These are phyloP conservation scores for Microthlaspi erraticum DNA, from an alignment of 345 rosid species.

Conservation along the genomic window DNA sequence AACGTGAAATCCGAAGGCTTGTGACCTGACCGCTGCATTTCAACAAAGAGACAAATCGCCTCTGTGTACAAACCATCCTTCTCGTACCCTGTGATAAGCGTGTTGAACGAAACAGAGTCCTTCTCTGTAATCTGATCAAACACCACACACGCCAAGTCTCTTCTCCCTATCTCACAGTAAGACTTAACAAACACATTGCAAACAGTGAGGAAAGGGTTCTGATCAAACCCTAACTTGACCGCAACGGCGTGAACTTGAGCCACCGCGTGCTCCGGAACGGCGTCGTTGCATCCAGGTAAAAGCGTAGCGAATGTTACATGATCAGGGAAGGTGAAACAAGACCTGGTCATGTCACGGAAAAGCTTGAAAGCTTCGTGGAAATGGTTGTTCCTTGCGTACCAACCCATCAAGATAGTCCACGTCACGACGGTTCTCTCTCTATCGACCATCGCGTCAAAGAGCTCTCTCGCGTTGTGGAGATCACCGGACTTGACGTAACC, in stretches of 20 bases:
- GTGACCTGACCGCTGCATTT: conserved; percentile 62
- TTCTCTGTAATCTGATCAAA: conserved; percentile 56
- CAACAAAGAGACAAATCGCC: conserved; percentile 58
- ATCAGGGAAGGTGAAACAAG: conserved; percentile 53
- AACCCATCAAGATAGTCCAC: conserved; percentile 90
- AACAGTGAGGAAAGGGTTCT: conserved; percentile 44
- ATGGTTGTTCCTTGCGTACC: conserved; percentile 52
- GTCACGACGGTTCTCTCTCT: conserved; percentile 61
- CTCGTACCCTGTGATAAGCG: conserved; percentile 71
- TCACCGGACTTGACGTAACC: conserved; percentile 66
- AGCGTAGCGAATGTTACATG: conserved; percentile 73
- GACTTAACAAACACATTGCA: conserved; percentile 78
- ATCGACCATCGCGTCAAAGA: conserved; percentile 57
- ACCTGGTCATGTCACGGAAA: conserved; percentile 59
- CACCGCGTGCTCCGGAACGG: conserved; percentile 40
- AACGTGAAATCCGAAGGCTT: conserved; percentile 87
- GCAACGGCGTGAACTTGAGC: conserved; percentile 64
- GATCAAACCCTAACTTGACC: conserved; percentile 58
- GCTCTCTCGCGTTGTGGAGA: conserved; percentile 53
- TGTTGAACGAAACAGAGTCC: conserved; percentile 79
- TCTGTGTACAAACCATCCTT: conserved; percentile 61
- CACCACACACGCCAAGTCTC: conserved; percentile 55
- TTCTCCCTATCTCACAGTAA: conserved; percentile 61
- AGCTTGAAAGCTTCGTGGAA: conserved; percentile 63
- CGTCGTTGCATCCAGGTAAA: conserved; percentile 62